These are phyloP conservation scores for Globisporangium perplexum DNA, from an alignment of 352 stramenopile genomes.

Conservation along the genomic window DNA sequence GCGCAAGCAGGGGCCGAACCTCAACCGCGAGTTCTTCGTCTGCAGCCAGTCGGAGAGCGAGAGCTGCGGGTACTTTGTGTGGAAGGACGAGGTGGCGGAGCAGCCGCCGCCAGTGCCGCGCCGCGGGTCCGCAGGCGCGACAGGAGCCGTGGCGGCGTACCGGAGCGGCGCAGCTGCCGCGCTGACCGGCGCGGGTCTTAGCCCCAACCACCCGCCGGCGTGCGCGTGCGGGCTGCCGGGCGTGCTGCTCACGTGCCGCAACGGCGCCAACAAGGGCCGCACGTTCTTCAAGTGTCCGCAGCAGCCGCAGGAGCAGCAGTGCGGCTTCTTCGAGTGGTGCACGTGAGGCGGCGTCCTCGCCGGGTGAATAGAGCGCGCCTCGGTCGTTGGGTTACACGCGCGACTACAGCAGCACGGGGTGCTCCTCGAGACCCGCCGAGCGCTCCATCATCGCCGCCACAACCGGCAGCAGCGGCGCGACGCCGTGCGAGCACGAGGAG, in stretches of 20 bases:
- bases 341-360: constrained; percentile 15
- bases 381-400: neutral
- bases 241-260: constrained; percentile 58
- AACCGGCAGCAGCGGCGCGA: constrained; percentile 42
- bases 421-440: constrained; percentile 18
- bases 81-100: constrained; percentile 77
- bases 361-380: neutral
- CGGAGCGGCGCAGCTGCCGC: neutral
- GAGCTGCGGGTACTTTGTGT: constrained; percentile 88
- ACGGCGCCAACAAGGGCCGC: constrained; percentile 83
- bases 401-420: constrained; percentile 2
- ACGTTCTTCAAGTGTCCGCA: constrained; percentile 93
- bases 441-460: constrained; percentile 57
- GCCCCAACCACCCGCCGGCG: constrained; percentile 2
- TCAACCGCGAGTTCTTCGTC: constrained; percentile 91
- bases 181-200: neutral
- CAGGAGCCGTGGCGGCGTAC: neutral
- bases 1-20: constrained; percentile 63
- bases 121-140: neutral
- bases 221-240: constrained; percentile 44
- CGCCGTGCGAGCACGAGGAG: constrained; percentile 10
- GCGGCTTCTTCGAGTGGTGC: constrained; percentile 92
- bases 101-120: neutral
- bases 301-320: constrained; percentile 66
- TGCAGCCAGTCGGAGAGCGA: constrained; percentile 76